Base-by-base conservation (phyloP, 108 stramenopile species). In the Seminavis robusta region DNA sequence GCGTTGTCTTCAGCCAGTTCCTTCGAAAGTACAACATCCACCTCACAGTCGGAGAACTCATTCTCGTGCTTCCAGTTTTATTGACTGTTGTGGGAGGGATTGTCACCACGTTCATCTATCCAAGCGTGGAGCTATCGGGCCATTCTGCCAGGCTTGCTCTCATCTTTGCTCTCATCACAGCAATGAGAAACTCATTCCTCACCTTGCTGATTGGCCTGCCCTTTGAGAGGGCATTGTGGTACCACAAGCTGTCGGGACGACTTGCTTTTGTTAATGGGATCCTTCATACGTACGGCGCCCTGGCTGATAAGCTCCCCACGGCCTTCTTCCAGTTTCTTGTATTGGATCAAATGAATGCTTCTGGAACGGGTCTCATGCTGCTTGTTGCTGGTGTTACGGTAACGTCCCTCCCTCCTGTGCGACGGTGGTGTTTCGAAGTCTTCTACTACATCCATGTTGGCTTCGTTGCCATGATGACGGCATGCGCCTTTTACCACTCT, bases 151-250 rank as follows among this genome's bases (percentile, higher is more conserved):
- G 67, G 8, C 26, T 23, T 11, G 46, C 59, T 25, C 49, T 68
- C 20, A 47, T 62, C 33, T 29, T 43, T 17, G 53, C 45, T 17
- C 48, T 70, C 31, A 23, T 33, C 15, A 61, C 60, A 15, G 60
- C 53, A 43, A 60, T 59, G 56, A 41, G 49, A 11, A 79, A 79
- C 34, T 79, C 77, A 4, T 11, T 63, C 13, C 26, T 67, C 4
- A 58, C 77, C n/a, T 43, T 71, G 3, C 36, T 75, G 16, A 27
- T 83, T 33, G 81, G 77, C 6, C 59, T 83, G 39, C 75, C 81
- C 0, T 76, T 73, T 44, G 81, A 83, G 30, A 71, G 77, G 1
- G 66, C 76, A 39, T n/a, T 83, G 28, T 55, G 39, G 15, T 79
- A 73, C 52, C 81, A 83, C 62, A 73, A 69, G 26, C 47, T 79